These are phyloP conservation scores for Phytophthora lateralis DNA, from an alignment of 352 stramenopile genomes.

Conservation along the genomic window DNA sequence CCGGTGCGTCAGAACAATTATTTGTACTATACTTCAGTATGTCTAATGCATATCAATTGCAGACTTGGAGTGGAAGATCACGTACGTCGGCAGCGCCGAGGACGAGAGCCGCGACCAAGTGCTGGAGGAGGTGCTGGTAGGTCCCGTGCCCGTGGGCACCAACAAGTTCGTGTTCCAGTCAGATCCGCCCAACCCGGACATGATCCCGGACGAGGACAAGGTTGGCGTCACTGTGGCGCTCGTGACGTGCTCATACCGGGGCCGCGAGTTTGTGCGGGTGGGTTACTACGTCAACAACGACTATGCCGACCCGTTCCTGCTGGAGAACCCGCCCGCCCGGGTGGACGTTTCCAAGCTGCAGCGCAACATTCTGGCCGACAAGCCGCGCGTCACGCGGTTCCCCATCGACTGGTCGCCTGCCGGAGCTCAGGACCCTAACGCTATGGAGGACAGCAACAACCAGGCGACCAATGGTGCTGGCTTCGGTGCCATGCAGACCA, in stretches of 20 bases:
- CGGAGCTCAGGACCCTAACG: slow-evolving; percentile 48
- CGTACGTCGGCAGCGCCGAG: slow-evolving; percentile 98
- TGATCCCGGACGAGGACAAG: slow-evolving; percentile 96
- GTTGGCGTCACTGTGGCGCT: slow-evolving; percentile 99
- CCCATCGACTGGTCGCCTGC: slow-evolving; percentile 95
- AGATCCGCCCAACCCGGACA: slow-evolving; percentile 90
- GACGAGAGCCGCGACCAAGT: slow-evolving; percentile 96
- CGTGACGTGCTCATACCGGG: slow-evolving; percentile 97
- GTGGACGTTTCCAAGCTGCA: slow-evolving; percentile 94
- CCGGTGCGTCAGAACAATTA: slow-evolving; percentile 60
- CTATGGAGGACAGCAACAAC: slow-evolving; percentile 42
- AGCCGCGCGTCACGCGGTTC: slow-evolving; percentile 95
- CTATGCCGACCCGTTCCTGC: slow-evolving; percentile 92
- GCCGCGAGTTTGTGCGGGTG: slow-evolving; percentile 96
- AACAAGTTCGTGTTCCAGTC: slow-evolving; percentile 99
- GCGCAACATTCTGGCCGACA: slow-evolving; percentile 97
- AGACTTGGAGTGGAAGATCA: slow-evolving; percentile 99
- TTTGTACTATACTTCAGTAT: background rate
- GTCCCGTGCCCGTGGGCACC: slow-evolving; percentile 96
- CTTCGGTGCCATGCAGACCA: slow-evolving; percentile 33
- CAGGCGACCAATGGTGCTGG: slow-evolving; percentile 15
- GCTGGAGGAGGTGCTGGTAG: slow-evolving; percentile 98
- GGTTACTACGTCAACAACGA: slow-evolving; percentile 99
- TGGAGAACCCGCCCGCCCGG: slow-evolving; percentile 75
- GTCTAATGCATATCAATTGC: slow-evolving; percentile 6